Percentiles rank a stretch among this genome's conserved stretches.
These are phyloP conservation scores for Pleurotus cornucopiae DNA, from an alignment of 768 basidiomycete species.

Conservation along the genomic window DNA sequence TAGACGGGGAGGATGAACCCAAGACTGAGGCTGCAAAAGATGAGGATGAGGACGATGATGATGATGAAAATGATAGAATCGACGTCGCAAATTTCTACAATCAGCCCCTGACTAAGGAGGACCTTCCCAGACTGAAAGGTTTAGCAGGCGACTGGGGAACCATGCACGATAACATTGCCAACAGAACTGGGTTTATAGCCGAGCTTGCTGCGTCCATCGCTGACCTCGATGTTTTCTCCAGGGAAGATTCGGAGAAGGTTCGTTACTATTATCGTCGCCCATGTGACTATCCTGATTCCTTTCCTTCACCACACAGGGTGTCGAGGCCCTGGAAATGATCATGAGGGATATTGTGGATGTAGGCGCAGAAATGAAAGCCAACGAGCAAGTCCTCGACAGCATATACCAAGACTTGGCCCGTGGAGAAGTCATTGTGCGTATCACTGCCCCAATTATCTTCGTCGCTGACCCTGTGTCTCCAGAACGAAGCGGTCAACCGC, in stretches of 20 bases:
- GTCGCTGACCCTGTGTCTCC: constrained; percentile 2
- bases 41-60: constrained; percentile 20
- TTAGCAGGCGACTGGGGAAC: constrained; percentile 60
- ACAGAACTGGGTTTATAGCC: constrained; percentile 38
- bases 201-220: constrained; percentile 57
- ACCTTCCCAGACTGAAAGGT: constrained; percentile 50
- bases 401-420: constrained; percentile 53
- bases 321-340: constrained; percentile 57
- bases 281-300: not conserved
- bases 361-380: constrained; percentile 52
- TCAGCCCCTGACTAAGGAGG: constrained; percentile 58
- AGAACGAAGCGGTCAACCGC: constrained; percentile 48
- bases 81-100: constrained; percentile 60
- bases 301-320: constrained; percentile 30
- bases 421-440: constrained; percentile 57
- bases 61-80: constrained; percentile 47
- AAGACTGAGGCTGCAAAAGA: not conserved
- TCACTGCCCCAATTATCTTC: not conserved
- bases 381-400: constrained; percentile 48
- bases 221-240: constrained; percentile 26
- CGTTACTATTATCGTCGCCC: not conserved
- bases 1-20: constrained; percentile 17
- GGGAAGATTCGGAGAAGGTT: not conserved
- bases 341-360: constrained; percentile 72
- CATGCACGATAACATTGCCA: constrained; percentile 44